These are phyloP conservation scores for Aspergillus ellipticus DNA, from an alignment of 495 filamentous ascomycete species.

Conservation along the genomic window DNA sequence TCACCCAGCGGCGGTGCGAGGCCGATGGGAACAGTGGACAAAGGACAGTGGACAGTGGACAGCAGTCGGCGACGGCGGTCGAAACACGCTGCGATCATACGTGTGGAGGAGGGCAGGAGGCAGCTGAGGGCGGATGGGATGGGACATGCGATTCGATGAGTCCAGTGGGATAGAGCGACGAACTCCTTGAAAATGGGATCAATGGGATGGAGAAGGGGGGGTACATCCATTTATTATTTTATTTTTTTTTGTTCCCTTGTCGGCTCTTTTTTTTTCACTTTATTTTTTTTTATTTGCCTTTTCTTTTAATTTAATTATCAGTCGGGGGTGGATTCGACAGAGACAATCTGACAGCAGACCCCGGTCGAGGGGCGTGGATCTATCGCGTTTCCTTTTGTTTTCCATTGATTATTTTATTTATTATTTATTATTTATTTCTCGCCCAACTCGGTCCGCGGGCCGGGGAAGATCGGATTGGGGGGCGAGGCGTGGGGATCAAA, in stretches of 20 bases:
- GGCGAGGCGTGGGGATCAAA: constrained; percentile 13
- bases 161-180: constrained; percentile 2
- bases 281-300: background rate
- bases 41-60: too few species aligned
- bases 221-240: background rate
- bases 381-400: constrained; percentile 20
- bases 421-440: constrained; percentile 2
- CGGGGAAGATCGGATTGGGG: constrained; percentile 26
- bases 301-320: background rate
- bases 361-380: constrained; percentile 15
- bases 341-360: constrained; percentile 15
- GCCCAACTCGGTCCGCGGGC: constrained; percentile 19
- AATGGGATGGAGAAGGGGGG: background rate
- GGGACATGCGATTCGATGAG: constrained; percentile 6
- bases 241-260: background rate
- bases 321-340: background rate
- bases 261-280: background rate
- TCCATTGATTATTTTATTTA: constrained; percentile 7
- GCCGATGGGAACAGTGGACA: too few species aligned
- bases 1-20: constrained; percentile 2
- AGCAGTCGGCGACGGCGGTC: background rate
- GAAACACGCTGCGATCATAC: background rate
- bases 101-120: background rate
- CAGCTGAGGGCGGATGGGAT: background rate
- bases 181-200: background rate